These are phyloP conservation scores for Coprinellus micaceus DNA, from an alignment of 768 basidiomycete genomes.

Conservation along the genomic window DNA sequence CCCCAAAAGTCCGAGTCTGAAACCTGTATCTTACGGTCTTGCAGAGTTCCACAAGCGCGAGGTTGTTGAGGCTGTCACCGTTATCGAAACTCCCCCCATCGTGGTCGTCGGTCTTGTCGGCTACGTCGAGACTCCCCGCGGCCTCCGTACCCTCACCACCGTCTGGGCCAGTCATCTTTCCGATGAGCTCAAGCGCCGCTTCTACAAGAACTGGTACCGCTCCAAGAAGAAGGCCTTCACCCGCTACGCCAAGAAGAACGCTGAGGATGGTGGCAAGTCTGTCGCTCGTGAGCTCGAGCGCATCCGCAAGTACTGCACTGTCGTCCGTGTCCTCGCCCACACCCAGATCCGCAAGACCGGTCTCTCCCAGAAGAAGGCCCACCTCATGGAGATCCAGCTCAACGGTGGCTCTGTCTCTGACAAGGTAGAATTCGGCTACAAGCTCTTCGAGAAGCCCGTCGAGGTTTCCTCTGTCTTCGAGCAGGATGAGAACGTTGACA, in stretches of 20 bases:
- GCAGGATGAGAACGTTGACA: slow-evolving; percentile 93
- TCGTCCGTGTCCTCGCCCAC: slow-evolving; percentile 98
- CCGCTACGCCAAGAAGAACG: slow-evolving; percentile 98
- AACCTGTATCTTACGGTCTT: slow-evolving; percentile 7
- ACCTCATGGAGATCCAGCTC: slow-evolving; percentile 99
- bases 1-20: neutral
- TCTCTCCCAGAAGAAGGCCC: slow-evolving; percentile 98
- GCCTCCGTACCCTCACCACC: slow-evolving; percentile 96
- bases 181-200: slow-evolving; percentile 96
- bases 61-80: slow-evolving; percentile 94
- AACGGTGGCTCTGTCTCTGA: slow-evolving; percentile 95
- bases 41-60: slow-evolving; percentile 99
- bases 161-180: slow-evolving; percentile 98
- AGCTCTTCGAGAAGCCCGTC: slow-evolving; percentile 94
- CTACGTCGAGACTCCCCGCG: slow-evolving; percentile 99
- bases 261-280: slow-evolving; percentile 90
- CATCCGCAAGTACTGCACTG: slow-evolving; percentile 99
- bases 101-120: slow-evolving; percentile 97
- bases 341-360: slow-evolving; percentile 98
- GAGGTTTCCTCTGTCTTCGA: slow-evolving; percentile 86
- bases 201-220: slow-evolving; percentile 99
- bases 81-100: slow-evolving; percentile 96
- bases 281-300: slow-evolving; percentile 95
- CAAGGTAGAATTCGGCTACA: slow-evolving; percentile 95
- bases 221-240: slow-evolving; percentile 99